A percentile compares a stretch with the other conserved stretches of the same genome.
phyloP scores from a whole-genome alignment of 139 green algal genomes.

The Chlorella sp. region DNA sequence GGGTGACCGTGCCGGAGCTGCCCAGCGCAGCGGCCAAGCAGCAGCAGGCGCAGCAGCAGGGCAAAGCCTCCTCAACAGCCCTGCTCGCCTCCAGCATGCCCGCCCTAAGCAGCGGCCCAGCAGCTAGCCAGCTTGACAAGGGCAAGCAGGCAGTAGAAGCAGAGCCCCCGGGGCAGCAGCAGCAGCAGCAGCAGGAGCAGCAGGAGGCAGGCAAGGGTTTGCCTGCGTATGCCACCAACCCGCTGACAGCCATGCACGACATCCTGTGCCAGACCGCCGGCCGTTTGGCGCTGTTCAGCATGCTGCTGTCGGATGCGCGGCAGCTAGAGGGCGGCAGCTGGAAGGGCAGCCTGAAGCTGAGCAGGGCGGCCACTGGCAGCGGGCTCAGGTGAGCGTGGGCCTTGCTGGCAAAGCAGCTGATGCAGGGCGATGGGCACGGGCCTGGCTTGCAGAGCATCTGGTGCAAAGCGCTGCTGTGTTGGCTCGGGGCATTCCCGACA shows the following conservation, averaged over 20 bases:
- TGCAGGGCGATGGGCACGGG: not conserved
- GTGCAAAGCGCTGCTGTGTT: not conserved
- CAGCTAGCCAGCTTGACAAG: conserved; percentile 23
- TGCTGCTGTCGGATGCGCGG: conserved; percentile 26
- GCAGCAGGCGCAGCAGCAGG: conserved; percentile 5
- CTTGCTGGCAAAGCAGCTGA: not conserved
- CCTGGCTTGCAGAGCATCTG: not conserved
- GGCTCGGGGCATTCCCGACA: not conserved
- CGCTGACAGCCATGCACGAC: conserved; percentile 32
- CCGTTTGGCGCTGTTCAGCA: conserved; percentile 33
- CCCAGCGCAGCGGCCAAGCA: not conserved
- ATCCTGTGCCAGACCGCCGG: conserved; percentile 26
- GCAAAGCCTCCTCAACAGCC: not conserved
- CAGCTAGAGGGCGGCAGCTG: conserved; percentile 34
- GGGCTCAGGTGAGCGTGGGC: conserved; percentile 9
- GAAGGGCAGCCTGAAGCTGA: conserved; percentile 29
- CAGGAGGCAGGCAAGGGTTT: not conserved
- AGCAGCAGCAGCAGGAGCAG: not conserved
- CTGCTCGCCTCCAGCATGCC: not conserved
- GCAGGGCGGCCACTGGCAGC: not conserved
- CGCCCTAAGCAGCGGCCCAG: not conserved
- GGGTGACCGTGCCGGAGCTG: not conserved
- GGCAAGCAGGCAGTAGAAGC: conserved; percentile 10
- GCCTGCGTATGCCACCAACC: conserved; percentile 8
- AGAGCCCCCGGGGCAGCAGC: not conserved